Conservation (phyloP, 176 grass and related monocot species). For the Rhipidocladum racemiflorum region DNA sequence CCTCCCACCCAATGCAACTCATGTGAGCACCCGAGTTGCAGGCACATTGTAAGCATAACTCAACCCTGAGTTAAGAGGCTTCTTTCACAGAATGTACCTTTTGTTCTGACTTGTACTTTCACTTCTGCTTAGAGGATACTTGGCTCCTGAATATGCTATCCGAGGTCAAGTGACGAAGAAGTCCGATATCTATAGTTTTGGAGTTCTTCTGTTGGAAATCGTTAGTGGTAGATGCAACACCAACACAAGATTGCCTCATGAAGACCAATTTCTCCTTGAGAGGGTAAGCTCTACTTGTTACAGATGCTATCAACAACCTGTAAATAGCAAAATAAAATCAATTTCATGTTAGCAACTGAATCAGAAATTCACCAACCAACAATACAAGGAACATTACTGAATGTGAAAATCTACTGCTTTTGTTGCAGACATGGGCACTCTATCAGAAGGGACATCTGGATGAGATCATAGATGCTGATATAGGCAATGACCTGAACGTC, state of each 20-base stretch:
- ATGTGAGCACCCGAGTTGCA: constrained; percentile 88
- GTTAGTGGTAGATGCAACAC: constrained; percentile 73
- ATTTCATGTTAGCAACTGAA: background rate
- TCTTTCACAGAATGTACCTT: background rate
- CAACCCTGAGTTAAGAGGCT: background rate
- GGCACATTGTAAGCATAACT: constrained; percentile 74
- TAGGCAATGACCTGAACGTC: constrained; percentile 45
- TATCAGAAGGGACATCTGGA: constrained; percentile 47
- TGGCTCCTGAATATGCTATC: constrained; percentile 92
- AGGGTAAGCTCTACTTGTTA: constrained; percentile 42
- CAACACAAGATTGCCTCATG: constrained; percentile 58
- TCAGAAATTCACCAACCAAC: background rate
- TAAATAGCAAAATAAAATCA: background rate
- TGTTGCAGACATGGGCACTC: constrained; percentile 64
- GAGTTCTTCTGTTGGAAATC: constrained; percentile 80
- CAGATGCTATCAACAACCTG: background rate
- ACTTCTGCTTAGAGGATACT: constrained; percentile 57
- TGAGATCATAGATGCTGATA: constrained; percentile 60
- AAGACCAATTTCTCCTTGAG: constrained; percentile 78
- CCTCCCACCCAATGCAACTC: constrained; percentile 65
- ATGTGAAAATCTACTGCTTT: constrained; percentile 18
- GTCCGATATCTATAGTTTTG: constrained; percentile 78
- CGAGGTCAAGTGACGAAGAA: constrained; percentile 88
- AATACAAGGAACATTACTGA: background rate
- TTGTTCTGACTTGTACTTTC: constrained; percentile 18